Conservation (phyloP, 1,284 basidiomycete genomes). For the Veloboletus limbatus region DNA sequence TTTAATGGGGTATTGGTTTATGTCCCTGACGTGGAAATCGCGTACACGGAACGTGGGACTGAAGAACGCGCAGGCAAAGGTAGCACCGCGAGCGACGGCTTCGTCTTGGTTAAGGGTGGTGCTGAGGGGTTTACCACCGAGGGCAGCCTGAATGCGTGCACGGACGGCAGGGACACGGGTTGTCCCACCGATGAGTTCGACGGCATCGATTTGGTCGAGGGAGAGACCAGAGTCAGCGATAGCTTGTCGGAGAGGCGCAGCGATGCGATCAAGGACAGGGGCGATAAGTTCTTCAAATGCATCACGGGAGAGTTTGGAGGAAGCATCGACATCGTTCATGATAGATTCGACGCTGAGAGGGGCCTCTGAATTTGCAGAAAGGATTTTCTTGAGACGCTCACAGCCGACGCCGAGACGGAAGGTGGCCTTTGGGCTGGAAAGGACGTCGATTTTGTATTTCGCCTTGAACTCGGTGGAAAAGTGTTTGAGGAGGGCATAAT, state of each 20-base stretch:
- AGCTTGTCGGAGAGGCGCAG: conserved; percentile 89
- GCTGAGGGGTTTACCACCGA: conserved; percentile 75
- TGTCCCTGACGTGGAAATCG: conserved; percentile 85
- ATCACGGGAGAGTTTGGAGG: conserved; percentile 89
- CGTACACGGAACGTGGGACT: conserved; percentile 95
- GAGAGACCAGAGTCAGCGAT: conserved; percentile 89
- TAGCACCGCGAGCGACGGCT: conserved; percentile 89
- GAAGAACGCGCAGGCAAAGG: conserved; percentile 91
- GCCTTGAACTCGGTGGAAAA: conserved; percentile 87
- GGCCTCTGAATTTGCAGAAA: conserved; percentile 80
- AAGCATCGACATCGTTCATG: conserved; percentile 92
- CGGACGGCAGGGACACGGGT: conserved; percentile 97
- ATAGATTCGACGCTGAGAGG: conserved; percentile 90
- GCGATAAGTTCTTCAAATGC: conserved; percentile 90
- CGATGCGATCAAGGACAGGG: conserved; percentile 88
- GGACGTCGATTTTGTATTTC: conserved; percentile 95
- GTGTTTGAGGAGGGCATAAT: conserved; percentile 82
- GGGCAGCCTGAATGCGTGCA: conserved; percentile 85
- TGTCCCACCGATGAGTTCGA: conserved; percentile 90
- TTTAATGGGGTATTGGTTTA: conserved; percentile 83
- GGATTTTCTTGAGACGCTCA: conserved; percentile 77
- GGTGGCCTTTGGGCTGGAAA: conserved; percentile 83
- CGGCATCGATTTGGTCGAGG: conserved; percentile 88
- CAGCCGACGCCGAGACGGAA: conserved; percentile 86
- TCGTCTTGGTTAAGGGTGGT: conserved; percentile 96